These are phyloP conservation scores for Thermoascus crustaceus DNA, from an alignment of 2,329 filamentous ascomycete species.

Conservation along the genomic window DNA sequence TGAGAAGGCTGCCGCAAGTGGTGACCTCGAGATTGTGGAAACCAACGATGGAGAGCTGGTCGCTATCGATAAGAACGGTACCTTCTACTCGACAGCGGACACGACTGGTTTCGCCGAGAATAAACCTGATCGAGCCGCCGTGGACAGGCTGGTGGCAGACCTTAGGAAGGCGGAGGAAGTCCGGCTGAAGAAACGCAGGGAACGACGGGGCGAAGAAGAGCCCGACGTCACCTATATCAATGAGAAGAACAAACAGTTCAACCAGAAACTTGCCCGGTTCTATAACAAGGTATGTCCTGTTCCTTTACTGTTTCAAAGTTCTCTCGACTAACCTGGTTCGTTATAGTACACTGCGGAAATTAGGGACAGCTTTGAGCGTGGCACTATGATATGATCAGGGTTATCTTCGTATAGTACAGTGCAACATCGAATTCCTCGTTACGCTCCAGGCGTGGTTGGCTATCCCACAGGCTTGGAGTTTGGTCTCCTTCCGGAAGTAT, in stretches of 20 bases:
- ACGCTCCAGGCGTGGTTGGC: too few relatives aligned
- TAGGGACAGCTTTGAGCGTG: conserved; percentile 91
- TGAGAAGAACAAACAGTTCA: conserved; percentile 99
- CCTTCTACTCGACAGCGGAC: conserved; percentile 83
- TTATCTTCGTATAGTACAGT: too few relatives aligned
- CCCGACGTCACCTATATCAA: conserved; percentile 98
- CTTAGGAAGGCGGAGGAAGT: conserved; percentile 81
- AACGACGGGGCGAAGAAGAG: conserved; percentile 73
- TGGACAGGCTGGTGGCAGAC: conserved; percentile 81
- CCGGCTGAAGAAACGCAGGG: conserved; percentile 74
- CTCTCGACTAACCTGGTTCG: conserved; percentile 11
- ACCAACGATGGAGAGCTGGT: conserved; percentile 92
- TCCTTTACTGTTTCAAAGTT: not conserved
- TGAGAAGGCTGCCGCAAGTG: conserved; percentile 73
- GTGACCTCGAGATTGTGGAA: conserved; percentile 87
- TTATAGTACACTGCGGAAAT: conserved; percentile 82
- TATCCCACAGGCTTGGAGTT: too few relatives aligned
- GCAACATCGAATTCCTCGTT: too few relatives aligned
- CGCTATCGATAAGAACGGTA: conserved; percentile 82
- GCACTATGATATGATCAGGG: conserved; percentile 72
- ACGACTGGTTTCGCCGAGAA: conserved; percentile 73
- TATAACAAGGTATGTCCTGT: conserved; percentile 67
- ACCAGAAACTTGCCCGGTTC: conserved; percentile 90
- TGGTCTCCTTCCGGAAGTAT: too few relatives aligned
- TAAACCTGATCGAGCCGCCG: conserved; percentile 75